Percentiles rank a stretch among this genome's conserved stretches.
These are phyloP conservation scores for Vaccinium vitisidaea DNA, from an alignment of 148 eudicot genomes.

Conservation along the genomic window DNA sequence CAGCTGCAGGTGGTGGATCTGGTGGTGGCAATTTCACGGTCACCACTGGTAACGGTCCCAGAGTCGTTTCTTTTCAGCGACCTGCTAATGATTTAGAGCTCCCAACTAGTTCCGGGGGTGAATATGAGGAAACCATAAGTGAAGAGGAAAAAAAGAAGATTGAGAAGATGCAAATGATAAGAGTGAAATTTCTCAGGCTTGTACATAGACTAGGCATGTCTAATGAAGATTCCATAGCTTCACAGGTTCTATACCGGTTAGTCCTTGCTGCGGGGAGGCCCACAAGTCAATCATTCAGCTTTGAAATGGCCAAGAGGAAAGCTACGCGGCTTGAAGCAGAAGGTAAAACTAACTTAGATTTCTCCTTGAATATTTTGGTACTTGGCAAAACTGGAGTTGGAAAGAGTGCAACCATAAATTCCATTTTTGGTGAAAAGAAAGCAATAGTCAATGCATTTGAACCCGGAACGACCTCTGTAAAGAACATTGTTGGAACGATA, in stretches of 20 bases:
- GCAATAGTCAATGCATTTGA: slow-evolving; percentile 38
- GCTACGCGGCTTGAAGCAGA: slow-evolving; percentile 32
- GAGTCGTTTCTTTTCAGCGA: slow-evolving; percentile 10
- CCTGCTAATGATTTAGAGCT: background rate
- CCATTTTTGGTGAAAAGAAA: slow-evolving; percentile 42
- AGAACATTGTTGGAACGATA: slow-evolving; percentile 33
- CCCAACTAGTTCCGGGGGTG: background rate
- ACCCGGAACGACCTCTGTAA: slow-evolving; percentile 38
- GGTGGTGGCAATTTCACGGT: slow-evolving; percentile 4
- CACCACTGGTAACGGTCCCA: slow-evolving; percentile 15
- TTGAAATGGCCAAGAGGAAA: slow-evolving; percentile 24
- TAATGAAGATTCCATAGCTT: slow-evolving; percentile 34
- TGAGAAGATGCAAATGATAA: slow-evolving; percentile 29
- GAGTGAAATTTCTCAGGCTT: slow-evolving; percentile 32
- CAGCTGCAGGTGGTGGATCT: slow-evolving; percentile 18
- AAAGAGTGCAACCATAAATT: slow-evolving; percentile 56
- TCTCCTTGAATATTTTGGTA: slow-evolving; percentile 39
- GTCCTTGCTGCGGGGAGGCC: slow-evolving; percentile 23
- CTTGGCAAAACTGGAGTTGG: slow-evolving; percentile 65
- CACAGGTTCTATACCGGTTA: slow-evolving; percentile 31
- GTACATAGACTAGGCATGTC: slow-evolving; percentile 31
- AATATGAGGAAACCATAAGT: slow-evolving; percentile 18
- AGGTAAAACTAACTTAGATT: slow-evolving; percentile 20
- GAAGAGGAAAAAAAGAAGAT: slow-evolving; percentile 31
- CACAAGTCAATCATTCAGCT: slow-evolving; percentile 8